Conservation (phyloP, 306 rosid genomes). For the Canavalia ensiformis region DNA sequence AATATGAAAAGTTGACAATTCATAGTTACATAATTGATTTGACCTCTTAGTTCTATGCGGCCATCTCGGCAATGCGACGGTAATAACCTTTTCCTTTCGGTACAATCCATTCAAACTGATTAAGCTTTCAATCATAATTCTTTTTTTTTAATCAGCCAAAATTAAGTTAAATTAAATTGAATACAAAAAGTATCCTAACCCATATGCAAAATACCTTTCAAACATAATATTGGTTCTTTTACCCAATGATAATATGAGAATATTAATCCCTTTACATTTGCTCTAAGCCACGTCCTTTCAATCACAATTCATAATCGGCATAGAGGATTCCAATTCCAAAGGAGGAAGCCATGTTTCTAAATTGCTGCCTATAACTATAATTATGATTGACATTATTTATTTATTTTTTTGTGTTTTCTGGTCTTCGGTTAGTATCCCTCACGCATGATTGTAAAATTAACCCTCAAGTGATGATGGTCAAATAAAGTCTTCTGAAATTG, state of each 20-base stretch:
- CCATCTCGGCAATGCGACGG: slow-evolving; percentile 16
- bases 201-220: no score
- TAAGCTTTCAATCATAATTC: slow-evolving; percentile 8
- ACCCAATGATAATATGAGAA: no score
- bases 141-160: no score
- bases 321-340: background rate
- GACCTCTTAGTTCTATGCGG: background rate
- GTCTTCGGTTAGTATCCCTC: background rate
- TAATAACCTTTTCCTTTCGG: slow-evolving; percentile 8
- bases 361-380: background rate
- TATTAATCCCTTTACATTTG: no score
- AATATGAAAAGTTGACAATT: background rate
- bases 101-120: background rate
- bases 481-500: background rate
- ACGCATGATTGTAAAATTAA: background rate
- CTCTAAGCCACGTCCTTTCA: background rate
- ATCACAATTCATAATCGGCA: background rate
- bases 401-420: no score
- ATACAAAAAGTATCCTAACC: no score
- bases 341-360: background rate
- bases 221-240: no score
- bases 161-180: no score
- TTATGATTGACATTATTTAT: no score
- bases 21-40: slow-evolving; percentile 25
- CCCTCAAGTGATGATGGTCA: background rate